Conservation (phyloP, 139 green algal genomes). For the Picochlorum costavermella region DNA sequence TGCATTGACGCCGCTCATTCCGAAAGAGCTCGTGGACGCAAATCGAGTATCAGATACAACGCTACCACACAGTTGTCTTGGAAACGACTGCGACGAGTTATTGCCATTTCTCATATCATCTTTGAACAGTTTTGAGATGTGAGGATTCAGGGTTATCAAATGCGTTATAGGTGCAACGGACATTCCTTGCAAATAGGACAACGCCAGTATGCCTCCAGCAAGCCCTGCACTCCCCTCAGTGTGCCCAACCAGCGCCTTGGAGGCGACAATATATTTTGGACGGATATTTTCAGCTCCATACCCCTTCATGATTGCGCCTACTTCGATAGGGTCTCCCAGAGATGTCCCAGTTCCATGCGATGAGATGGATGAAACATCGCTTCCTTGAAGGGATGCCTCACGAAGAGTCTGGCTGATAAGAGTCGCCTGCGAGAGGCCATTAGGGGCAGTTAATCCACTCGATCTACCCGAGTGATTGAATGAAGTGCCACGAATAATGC, state of each 20-base stretch:
- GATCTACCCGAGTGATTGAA: slow-evolving; percentile 49
- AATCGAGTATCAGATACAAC: not conserved
- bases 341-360: slow-evolving; percentile 76
- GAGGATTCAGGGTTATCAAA: slow-evolving; percentile 14
- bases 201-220: slow-evolving; percentile 51
- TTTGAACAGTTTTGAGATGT: not conserved
- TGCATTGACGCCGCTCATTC: slow-evolving; percentile 46
- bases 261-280: not conserved
- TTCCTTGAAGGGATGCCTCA: slow-evolving; percentile 1
- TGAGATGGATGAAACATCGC: slow-evolving; percentile 15
- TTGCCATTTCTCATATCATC: slow-evolving; percentile 11
- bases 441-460: slow-evolving; percentile 46
- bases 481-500: slow-evolving; percentile 17
- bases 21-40: slow-evolving; percentile 36
- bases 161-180: slow-evolving; percentile 34
- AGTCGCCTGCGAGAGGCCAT: slow-evolving; percentile 41
- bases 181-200: slow-evolving; percentile 7
- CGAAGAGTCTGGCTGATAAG: slow-evolving; percentile 32
- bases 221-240: slow-evolving; percentile 49
- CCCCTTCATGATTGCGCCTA: slow-evolving; percentile 39
- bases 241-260: slow-evolving; percentile 35
- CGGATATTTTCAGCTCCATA: not conserved
- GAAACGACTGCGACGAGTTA: not conserved
- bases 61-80: not conserved
- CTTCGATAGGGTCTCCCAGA: slow-evolving; percentile 84